These are phyloP conservation scores for Colletotrichum shisoi DNA, from an alignment of 2,329 filamentous ascomycete genomes.

Conservation along the genomic window DNA sequence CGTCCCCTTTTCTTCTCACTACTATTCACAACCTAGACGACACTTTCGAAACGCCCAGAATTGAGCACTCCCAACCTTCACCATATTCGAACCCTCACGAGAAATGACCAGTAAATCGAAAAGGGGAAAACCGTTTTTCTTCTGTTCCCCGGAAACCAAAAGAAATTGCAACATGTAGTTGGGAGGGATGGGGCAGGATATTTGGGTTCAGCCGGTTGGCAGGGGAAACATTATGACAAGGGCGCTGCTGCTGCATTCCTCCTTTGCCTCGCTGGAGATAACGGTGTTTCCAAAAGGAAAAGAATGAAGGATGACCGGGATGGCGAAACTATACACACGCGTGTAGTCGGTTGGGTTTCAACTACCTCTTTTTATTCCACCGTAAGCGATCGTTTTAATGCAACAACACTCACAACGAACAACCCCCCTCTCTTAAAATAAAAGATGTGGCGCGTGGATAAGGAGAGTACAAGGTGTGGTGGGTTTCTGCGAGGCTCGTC, in stretches of 20 bases:
- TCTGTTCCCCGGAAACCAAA: conserved; percentile 22
- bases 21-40: conserved; percentile 32
- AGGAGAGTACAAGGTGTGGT: conserved; percentile 9
- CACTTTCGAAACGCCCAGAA: conserved; percentile 28
- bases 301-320: conserved; percentile 18
- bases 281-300: conserved; percentile 9
- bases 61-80: conserved; percentile 18
- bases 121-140: conserved; percentile 10
- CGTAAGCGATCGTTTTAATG: conserved; percentile 39
- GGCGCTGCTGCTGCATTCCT: conserved; percentile 17
- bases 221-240: conserved; percentile 20
- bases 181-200: conserved; percentile 15
- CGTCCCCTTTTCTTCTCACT: not conserved
- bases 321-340: conserved; percentile 28
- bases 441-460: conserved; percentile 7
- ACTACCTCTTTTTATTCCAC: conserved; percentile 27
- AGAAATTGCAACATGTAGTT: conserved; percentile 34
- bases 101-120: conserved; percentile 30
- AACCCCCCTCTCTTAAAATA: not conserved
- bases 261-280: conserved; percentile 7
- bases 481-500: not conserved
- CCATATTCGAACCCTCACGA: conserved; percentile 34
- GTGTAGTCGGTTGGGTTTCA: conserved; percentile 33
- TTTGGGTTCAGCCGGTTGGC: conserved; percentile 19
- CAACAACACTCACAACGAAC: conserved; percentile 13